Conservation (phyloP, 305 asterid species). For the Fraxinus platypoda region DNA sequence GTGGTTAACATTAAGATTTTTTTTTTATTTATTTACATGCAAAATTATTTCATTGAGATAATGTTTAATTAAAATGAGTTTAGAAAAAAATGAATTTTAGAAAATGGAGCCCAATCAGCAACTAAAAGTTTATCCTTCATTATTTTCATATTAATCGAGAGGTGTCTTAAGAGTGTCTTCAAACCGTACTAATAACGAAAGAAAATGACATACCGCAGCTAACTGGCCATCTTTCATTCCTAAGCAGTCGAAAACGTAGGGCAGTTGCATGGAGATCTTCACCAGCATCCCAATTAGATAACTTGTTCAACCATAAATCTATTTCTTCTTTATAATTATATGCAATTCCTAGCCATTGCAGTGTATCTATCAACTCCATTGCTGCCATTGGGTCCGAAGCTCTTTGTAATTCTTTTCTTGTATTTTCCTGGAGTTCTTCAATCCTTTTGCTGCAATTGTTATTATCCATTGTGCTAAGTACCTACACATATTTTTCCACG, state of each 20-base stretch:
- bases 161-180: no score
- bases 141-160: no score
- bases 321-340: slow-evolving; percentile 15
- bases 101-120: no score
- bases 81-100: no score
- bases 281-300: slow-evolving; percentile 3
- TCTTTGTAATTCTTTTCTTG: neutral
- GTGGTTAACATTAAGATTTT: no score
- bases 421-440: neutral
- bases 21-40: no score
- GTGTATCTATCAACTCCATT: slow-evolving; percentile 15
- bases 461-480: neutral
- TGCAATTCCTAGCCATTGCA: slow-evolving; percentile 16
- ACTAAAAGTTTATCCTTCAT: no score
- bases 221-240: slow-evolving; percentile 4
- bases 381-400: slow-evolving; percentile 7
- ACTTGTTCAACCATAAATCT: slow-evolving; percentile 13
- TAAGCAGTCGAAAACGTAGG: slow-evolving; percentile 24
- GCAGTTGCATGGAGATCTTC: slow-evolving; percentile 16
- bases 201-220: slow-evolving; percentile 1
- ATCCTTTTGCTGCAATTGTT: neutral
- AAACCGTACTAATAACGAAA: neutral
- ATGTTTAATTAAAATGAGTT: no score
- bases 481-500: neutral
- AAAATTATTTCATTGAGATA: no score